phyloP scores from a whole-genome alignment of 1,284 basidiomycete genomes.

The Tilletia indica region DNA sequence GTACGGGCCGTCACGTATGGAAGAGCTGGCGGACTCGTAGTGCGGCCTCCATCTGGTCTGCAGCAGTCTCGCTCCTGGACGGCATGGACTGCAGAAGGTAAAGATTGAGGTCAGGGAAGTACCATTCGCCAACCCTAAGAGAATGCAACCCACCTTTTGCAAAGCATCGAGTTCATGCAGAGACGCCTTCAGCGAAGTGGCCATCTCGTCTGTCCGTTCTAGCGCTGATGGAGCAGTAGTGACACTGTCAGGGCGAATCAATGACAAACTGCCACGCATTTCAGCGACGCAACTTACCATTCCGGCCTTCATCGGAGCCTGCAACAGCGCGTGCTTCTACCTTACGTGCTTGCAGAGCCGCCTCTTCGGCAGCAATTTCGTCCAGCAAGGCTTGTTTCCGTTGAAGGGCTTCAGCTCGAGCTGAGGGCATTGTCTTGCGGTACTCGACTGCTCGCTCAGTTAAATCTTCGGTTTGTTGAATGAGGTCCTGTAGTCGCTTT shows the following conservation, averaged over 20 bases:
- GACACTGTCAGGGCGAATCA: not conserved
- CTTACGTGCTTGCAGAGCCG: not conserved
- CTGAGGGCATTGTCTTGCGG: not conserved
- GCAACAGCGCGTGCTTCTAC: too few species aligned
- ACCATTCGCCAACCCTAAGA: not conserved
- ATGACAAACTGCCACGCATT: too few species aligned
- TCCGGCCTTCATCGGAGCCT: too few species aligned
- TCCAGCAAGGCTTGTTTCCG: conserved; percentile 9
- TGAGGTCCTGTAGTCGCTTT: conserved; percentile 15
- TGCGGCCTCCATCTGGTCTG: not conserved
- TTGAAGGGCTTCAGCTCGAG: not conserved
- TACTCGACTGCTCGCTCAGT: conserved; percentile 14
- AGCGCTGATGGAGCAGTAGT: not conserved
- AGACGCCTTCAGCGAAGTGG: not conserved
- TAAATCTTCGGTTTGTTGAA: conserved; percentile 7
- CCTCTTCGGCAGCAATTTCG: conserved; percentile 10
- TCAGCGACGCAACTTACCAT: too few species aligned
- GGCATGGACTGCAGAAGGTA: conserved; percentile 1
- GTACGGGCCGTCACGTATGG: not conserved
- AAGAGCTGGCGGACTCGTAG: conserved; percentile 8
- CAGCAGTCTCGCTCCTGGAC: not conserved
- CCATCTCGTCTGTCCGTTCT: conserved; percentile 6
- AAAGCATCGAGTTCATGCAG: not conserved
- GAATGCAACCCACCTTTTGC: not conserved
- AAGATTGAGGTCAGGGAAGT: not conserved